These are phyloP conservation scores for Fusarium bactridioides DNA, from an alignment of 2,329 filamentous ascomycete genomes.

Conservation along the genomic window DNA sequence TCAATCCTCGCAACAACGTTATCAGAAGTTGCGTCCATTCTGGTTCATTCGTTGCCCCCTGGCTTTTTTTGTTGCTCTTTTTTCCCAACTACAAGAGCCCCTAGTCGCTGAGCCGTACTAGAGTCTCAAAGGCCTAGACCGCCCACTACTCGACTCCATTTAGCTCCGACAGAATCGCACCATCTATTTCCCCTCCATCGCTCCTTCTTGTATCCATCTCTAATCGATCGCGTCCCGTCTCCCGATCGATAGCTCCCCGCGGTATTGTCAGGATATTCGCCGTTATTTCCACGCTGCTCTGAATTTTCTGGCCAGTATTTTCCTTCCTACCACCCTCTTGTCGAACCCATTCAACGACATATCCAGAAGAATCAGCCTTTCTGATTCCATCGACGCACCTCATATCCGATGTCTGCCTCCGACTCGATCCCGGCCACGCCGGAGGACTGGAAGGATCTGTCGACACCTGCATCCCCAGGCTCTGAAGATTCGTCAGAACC, in stretches of 20 bases:
- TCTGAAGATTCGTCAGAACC: slow-evolving; percentile 58
- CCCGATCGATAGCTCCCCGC: slow-evolving; percentile 35
- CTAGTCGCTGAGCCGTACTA: slow-evolving; percentile 25
- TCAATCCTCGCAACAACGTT: slow-evolving; percentile 3
- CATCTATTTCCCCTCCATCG: slow-evolving; percentile 40
- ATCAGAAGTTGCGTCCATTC: slow-evolving; percentile 1
- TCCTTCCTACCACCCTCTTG: neutral
- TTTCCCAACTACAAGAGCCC: slow-evolving; percentile 20
- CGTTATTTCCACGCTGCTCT: slow-evolving; percentile 28
- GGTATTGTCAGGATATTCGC: slow-evolving; percentile 18
- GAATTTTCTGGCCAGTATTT: slow-evolving; percentile 11
- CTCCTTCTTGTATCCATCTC: slow-evolving; percentile 37
- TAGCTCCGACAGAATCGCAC: slow-evolving; percentile 42
- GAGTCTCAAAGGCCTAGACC: slow-evolving; percentile 36
- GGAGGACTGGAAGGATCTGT: slow-evolving; percentile 52
- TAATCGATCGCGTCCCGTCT: slow-evolving; percentile 38
- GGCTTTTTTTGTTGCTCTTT: slow-evolving; percentile 9
- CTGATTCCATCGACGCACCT: slow-evolving; percentile 5
- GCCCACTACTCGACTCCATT: slow-evolving; percentile 36
- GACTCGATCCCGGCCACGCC: slow-evolving; percentile 56
- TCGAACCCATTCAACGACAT: neutral
- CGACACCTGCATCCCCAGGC: slow-evolving; percentile 53
- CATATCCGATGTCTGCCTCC: slow-evolving; percentile 40
- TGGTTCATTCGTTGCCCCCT: slow-evolving; percentile 2
- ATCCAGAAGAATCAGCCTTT: neutral